Conservation (phyloP, 176 grass and related monocot species). For the Triticum monococcum region DNA sequence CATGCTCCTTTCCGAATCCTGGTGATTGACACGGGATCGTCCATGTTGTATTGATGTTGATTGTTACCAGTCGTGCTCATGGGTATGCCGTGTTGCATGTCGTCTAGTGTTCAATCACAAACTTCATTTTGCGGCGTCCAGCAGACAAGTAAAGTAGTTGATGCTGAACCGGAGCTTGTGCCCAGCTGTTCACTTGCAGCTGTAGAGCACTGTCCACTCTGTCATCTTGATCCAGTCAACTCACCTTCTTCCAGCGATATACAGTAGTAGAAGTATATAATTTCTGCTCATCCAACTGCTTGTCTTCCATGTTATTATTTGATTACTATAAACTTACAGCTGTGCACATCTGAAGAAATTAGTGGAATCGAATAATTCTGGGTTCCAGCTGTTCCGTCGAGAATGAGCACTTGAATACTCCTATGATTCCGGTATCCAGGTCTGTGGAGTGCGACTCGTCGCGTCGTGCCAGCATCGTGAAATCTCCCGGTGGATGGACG, state of each 20-base stretch:
- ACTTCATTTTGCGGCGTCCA: neutral
- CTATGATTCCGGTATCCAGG: neutral
- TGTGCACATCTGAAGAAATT: neutral
- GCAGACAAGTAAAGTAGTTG: neutral
- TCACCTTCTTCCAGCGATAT: neutral
- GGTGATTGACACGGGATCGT: neutral
- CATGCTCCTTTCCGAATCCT: neutral
- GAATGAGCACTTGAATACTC: neutral
- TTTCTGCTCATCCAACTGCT: neutral
- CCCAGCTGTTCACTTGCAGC: neutral
- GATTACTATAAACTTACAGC: neutral
- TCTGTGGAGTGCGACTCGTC: neutral
- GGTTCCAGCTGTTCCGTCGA: neutral
- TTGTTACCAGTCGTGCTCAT: neutral
- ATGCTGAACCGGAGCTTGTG: neutral
- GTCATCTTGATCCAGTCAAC: neutral
- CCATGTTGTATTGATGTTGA: constrained; percentile 10
- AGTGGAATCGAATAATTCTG: neutral
- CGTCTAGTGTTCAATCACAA: neutral
- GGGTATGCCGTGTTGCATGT: neutral
- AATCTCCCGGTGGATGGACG: neutral
- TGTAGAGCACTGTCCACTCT: neutral
- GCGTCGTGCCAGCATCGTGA: neutral
- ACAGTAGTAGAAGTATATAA: no score
- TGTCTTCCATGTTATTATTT: neutral